phyloP scores from a whole-genome alignment of 1,284 basidiomycete genomes.

The Irpex sp. region DNA sequence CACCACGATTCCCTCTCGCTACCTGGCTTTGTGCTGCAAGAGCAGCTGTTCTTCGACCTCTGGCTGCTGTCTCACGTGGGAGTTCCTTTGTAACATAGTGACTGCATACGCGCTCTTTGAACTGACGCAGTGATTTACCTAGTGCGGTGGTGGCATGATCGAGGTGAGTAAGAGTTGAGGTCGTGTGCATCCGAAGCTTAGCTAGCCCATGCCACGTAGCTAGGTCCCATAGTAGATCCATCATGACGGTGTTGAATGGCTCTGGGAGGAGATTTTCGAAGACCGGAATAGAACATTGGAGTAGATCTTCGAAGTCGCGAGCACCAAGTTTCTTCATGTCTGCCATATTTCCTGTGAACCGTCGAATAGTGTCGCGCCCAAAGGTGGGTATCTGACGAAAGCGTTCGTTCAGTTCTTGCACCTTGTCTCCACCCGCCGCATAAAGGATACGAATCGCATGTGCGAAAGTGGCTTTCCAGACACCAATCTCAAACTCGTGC shows the following conservation, averaged over 20 bases:
- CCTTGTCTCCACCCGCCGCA: background rate
- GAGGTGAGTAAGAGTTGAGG: constrained; percentile 17
- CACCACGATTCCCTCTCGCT: constrained; percentile 1
- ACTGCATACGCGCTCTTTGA: constrained; percentile 16
- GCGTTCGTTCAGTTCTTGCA: constrained; percentile 14
- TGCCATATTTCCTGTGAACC: constrained; percentile 19
- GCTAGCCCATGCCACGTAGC: constrained; percentile 27
- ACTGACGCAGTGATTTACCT: constrained; percentile 13
- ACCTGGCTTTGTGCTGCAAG: constrained; percentile 17
- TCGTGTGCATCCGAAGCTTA: constrained; percentile 29
- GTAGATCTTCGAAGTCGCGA: constrained; percentile 25
- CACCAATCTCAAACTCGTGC: constrained; percentile 34
- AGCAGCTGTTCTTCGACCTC: constrained; percentile 13
- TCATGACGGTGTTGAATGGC: constrained; percentile 17
- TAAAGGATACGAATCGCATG: constrained; percentile 32
- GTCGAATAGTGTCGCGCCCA: constrained; percentile 20
- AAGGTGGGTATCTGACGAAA: constrained; percentile 22
- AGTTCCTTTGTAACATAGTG: constrained; percentile 24
- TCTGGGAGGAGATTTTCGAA: constrained; percentile 27
- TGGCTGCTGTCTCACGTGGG: constrained; percentile 19
- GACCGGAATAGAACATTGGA: constrained; percentile 27
- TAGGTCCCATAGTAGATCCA: constrained; percentile 20
- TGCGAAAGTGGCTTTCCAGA: constrained; percentile 31
- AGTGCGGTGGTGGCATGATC: constrained; percentile 15
- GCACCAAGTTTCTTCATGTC: constrained; percentile 28